Conservation (phyloP, 768 basidiomycete species). For the Naganishia vaughanmartiniae region DNA sequence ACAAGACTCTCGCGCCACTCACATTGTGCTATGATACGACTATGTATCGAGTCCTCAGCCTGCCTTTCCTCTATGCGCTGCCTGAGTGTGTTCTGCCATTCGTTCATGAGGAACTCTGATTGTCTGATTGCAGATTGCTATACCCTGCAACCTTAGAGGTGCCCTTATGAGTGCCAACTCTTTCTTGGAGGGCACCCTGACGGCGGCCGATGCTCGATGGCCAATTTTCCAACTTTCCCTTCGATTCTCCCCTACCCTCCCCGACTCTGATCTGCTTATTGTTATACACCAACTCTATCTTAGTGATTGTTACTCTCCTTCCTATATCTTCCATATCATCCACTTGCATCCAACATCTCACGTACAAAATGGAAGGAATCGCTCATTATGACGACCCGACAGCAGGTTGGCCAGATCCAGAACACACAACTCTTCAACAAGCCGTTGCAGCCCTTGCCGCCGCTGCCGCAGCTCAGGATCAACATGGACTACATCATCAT, state of each 20-base stretch:
- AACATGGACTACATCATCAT: conserved; percentile 19
- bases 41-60: not conserved
- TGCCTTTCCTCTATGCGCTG: conserved; percentile 14
- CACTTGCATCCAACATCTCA: not conserved
- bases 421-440: conserved; percentile 20
- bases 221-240: too few relatives aligned
- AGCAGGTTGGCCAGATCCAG: conserved; percentile 20
- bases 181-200: not conserved
- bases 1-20: not conserved
- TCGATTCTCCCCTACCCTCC: not conserved
- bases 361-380: conserved; percentile 11
- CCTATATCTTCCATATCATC: not conserved
- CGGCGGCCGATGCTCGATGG: not conserved
- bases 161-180: too few relatives aligned
- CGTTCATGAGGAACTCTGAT: not conserved
- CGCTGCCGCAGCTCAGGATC: conserved; percentile 16
- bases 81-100: conserved; percentile 12
- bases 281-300: conserved; percentile 21
- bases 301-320: not conserved
- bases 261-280: conserved; percentile 13
- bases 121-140: too few relatives aligned
- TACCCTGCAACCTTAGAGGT: too few relatives aligned
- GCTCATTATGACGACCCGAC: conserved; percentile 23
- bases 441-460: conserved; percentile 20
- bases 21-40: conserved; percentile 15